Evolutionary conservation across 2,329 filamentous ascomycete genomes (phyloP).

Genomic region (Aspergillus novofumigatus): DNA sequence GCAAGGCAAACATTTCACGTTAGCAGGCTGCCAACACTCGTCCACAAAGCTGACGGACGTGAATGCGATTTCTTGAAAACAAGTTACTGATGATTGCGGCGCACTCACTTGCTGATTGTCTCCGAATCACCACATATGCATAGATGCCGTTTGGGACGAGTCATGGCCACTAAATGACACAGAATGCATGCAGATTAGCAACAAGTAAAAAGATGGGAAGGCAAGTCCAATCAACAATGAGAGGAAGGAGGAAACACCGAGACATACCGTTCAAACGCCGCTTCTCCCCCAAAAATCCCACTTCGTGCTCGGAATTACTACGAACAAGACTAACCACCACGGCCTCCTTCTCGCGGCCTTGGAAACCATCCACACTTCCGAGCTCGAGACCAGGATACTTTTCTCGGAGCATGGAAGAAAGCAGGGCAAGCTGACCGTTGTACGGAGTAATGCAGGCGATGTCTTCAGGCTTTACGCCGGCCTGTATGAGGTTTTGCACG

Average conservation of each 20-base stretch:
- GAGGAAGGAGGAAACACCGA: not conserved
- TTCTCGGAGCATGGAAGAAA: constrained; percentile 74
- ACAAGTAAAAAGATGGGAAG: not conserved
- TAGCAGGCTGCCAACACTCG: not conserved
- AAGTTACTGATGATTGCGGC: not conserved
- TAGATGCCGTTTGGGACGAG: constrained; percentile 82
- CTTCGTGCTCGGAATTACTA: constrained; percentile 80
- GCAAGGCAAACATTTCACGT: constrained; percentile 13
- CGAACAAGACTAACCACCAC: constrained; percentile 90
- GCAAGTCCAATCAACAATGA: not conserved
- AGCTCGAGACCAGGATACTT: constrained; percentile 80
- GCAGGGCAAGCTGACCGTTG: constrained; percentile 82
- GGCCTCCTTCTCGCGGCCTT: constrained; percentile 94
- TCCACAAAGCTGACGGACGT: not conserved
- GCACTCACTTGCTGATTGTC: constrained; percentile 76
- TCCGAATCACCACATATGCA: constrained; percentile 92
- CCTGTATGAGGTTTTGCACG: constrained; percentile 68
- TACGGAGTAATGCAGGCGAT: constrained; percentile 95
- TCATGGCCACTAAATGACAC: constrained; percentile 77
- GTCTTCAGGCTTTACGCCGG: constrained; percentile 75
- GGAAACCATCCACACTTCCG: constrained; percentile 96
- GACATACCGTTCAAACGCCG: constrained; percentile 80
- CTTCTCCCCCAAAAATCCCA: constrained; percentile 91
- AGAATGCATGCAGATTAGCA: not conserved
- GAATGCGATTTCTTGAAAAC: not conserved